phyloP scores from a whole-genome alignment of 768 basidiomycete species.

The Tricholoma sp. region DNA sequence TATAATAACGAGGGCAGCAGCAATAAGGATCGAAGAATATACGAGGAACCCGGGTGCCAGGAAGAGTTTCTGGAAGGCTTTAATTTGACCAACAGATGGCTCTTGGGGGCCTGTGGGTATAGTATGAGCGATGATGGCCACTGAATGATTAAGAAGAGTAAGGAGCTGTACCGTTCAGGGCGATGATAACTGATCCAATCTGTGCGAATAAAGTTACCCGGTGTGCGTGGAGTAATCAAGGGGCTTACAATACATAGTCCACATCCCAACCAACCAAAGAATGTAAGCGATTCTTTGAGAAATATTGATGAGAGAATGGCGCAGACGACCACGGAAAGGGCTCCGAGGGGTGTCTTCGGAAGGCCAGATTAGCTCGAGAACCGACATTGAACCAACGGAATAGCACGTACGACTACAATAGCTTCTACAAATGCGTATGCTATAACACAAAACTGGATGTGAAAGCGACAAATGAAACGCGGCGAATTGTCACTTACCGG shows the following conservation, averaged over 20 bases:
- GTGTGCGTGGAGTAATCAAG: not conserved
- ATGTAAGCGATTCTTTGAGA: constrained; percentile 86
- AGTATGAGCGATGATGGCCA: constrained; percentile 16
- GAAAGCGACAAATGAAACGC: constrained; percentile 16
- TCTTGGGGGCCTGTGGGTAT: constrained; percentile 57
- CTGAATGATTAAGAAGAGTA: not conserved
- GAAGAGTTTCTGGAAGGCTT: constrained; percentile 73
- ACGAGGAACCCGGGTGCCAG: constrained; percentile 78
- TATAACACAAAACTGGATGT: constrained; percentile 22
- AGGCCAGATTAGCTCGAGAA: constrained; percentile 4
- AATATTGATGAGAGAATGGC: constrained; percentile 91
- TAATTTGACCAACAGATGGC: constrained; percentile 62
- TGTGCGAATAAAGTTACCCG: constrained; percentile 19
- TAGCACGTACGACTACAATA: constrained; percentile 75
- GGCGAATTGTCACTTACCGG: constrained; percentile 47
- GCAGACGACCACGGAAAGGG: constrained; percentile 92
- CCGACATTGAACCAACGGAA: not conserved
- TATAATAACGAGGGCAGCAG: constrained; percentile 61
- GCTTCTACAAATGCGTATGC: constrained; percentile 90
- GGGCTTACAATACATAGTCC: constrained; percentile 77
- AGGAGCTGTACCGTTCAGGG: constrained; percentile 63
- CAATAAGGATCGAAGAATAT: constrained; percentile 60
- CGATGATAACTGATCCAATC: constrained; percentile 87
- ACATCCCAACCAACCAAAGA: constrained; percentile 98
- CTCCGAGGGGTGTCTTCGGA: constrained; percentile 83